Percentiles rank a stretch among this genome's conserved stretches.
Evolutionary conservation across 2,329 filamentous ascomycete species (phyloP).

Genomic region (Cordyceps cateniannulata): DNA sequence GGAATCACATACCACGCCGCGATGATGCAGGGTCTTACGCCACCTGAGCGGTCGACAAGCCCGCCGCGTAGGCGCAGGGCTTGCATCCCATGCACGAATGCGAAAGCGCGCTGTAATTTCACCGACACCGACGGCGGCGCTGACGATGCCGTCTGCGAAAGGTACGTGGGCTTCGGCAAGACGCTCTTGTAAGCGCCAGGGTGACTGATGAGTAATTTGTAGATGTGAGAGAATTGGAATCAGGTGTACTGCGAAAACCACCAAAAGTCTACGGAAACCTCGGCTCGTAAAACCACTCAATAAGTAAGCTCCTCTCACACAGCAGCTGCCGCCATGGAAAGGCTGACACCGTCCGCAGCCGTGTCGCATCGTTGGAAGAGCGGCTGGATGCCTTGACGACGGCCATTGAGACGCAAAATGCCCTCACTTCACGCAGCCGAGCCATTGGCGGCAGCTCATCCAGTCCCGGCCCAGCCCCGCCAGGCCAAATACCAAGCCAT

Average conservation of each 20-base stretch:
- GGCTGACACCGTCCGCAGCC: constrained; percentile 15
- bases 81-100: constrained; percentile 23
- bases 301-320: constrained; percentile 17
- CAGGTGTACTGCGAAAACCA: constrained; percentile 24
- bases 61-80: constrained; percentile 25
- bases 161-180: constrained; percentile 14
- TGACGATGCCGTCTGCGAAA: constrained; percentile 22
- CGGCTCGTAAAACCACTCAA: constrained; percentile 23
- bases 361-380: constrained; percentile 21
- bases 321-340: no score
- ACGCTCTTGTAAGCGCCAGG: neutral
- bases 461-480: neutral
- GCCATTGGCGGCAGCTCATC: neutral
- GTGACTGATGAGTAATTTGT: constrained; percentile 1
- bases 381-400: constrained; percentile 19
- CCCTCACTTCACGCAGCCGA: constrained; percentile 3
- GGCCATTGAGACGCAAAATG: constrained; percentile 10
- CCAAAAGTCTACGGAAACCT: constrained; percentile 24
- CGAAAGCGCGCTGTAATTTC: constrained; percentile 25
- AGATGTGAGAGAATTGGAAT: constrained; percentile 23
- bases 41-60: constrained; percentile 16
- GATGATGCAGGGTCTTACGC: constrained; percentile 16
- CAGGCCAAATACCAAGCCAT: neutral
- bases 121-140: constrained; percentile 16
- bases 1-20: constrained; percentile 11